Conservation (phyloP, 192 early-diverging fungal genomes). For the Rhizoclosmatium sp. region DNA sequence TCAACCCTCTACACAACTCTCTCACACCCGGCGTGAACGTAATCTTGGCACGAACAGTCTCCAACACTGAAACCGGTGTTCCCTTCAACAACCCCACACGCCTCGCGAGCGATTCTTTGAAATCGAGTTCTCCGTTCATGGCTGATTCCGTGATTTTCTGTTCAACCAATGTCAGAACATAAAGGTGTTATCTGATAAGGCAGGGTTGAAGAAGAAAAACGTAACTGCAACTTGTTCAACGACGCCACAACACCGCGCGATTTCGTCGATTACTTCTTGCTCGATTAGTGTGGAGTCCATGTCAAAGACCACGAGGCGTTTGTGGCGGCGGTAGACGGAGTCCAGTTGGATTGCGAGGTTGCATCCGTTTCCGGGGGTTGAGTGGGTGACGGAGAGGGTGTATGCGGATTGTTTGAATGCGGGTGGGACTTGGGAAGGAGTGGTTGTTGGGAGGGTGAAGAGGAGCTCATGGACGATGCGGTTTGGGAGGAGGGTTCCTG, state of each 20-base stretch:
- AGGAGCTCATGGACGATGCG: constrained; percentile 1
- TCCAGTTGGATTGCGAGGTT: constrained; percentile 84
- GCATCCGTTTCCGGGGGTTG: neutral
- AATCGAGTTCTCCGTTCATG: constrained; percentile 98
- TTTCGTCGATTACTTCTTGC: constrained; percentile 99
- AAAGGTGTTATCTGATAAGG: neutral
- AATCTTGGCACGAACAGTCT: constrained; percentile 76
- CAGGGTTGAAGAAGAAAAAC: neutral
- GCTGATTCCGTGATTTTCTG: constrained; percentile 93
- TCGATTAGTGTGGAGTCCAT: constrained; percentile 99
- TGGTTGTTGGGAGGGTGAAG: neutral
- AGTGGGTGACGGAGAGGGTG: neutral
- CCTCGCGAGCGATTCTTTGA: constrained; percentile 88
- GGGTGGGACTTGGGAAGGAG: neutral
- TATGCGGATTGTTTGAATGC: neutral
- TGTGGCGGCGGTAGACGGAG: constrained; percentile 87
- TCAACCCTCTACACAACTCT: constrained; percentile 88
- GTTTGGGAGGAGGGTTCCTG: neutral
- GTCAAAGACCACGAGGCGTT: constrained; percentile 97
- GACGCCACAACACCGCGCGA: constrained; percentile 90
- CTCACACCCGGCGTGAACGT: constrained; percentile 90
- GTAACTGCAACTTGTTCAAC: constrained; percentile 86
- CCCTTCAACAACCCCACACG: constrained; percentile 90
- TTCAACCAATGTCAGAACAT: neutral
- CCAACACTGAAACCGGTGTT: constrained; percentile 81